Evolutionary conservation across 2,329 filamentous ascomycete genomes (phyloP), one percentile per base, ranked within the genome.

Genomic region (Sphaerulina musiva): DNA sequence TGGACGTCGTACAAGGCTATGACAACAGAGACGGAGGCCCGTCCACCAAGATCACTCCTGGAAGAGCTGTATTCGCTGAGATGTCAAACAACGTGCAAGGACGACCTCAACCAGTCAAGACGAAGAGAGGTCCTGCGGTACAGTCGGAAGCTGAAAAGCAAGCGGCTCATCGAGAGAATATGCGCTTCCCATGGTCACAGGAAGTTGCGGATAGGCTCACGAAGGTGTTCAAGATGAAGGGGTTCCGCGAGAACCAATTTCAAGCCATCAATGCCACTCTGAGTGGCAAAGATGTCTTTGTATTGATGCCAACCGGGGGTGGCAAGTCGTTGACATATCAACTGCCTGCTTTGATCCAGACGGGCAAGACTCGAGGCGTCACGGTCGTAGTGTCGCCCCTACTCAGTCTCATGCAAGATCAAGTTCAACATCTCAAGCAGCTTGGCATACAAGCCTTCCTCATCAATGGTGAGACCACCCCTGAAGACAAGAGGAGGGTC

Each of bases 281-380:
- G 44, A 78, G 76, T 31, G 93, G 92, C 2, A 84, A 92, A 59
- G 92, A 98, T 71, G 86, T 87, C 0, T 98, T 98, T 68, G 87
- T 98, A 12, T 77, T 98, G 39, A 98, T 98, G 93, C 93, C 95
- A 2, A 98, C 93, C 0, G 93, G 93, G 50, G 93, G 93, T 56
- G 93, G 93, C 41, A 98, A 98, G 69, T 97, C 92, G 1, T 77
- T 98, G 1, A 97, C 93, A 70, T 98, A 98, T 69, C 95, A 98
- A 69, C 75, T 98, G 10, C 95, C 93, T 11, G 89, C 93, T 2
- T 81, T 97, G 17, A 79, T 98, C 32, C 81, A 78, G 46, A 86
- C 82, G 44, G 93, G 93, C 42, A 86, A 80, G 64, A 97, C 92
- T 0, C 77, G 77, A 34, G 95, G 93, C 3, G 84, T 98, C 23